Base-by-base conservation (phyloP, 1,139 yeast genomes). In the Lodderomyces jiufengensis region DNA sequence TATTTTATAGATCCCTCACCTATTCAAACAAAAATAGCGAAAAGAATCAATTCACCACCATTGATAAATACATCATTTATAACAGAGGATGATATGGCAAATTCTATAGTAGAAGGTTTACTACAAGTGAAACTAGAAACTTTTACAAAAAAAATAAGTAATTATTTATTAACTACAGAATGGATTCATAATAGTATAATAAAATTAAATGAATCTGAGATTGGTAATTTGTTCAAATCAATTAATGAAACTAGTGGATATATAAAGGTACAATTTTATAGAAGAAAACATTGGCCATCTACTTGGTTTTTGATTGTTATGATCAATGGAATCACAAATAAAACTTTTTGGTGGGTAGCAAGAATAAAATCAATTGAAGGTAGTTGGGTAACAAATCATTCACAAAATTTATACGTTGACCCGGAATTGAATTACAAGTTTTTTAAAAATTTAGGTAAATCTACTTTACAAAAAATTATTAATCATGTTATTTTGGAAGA, bases 281-380 rank as follows among this genome's bases (percentile, higher is more conserved):
- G 84, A 15, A 64, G 84, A 35, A 74, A 73, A 36, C 80, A 74
- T 41, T 83, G 90, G 90, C 87, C 88, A 1, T 61, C 77, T 2
- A 76, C 80, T 38, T 83, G 90, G 90, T 79, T 79, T 52, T 56
- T 83, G 33, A 70, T 80, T 4, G 64, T 61, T 32, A 59, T 70
- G 35, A 57, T 71, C 3, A 53, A 64, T 56, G 70, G 78, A 29
- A 58, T 66, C 38, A 70, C 63, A 27, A 64, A 76, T 1, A 66
- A 68, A 12, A 61, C 78, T 6, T 66, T 70, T 38, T 74, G 85
- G 66, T 82, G 80, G 73, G 83, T 82, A 22, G 79, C 85, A 5
- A 68, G 82, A 38, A 72, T 81, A 32, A 71, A 70, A 44, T 73
- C 84, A 1, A 58, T 70, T 5, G 68, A 73, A 40, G 86, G 86